These are phyloP conservation scores for Flaveria linearis DNA, from an alignment of 129 eudicot genomes.

Conservation along the genomic window DNA sequence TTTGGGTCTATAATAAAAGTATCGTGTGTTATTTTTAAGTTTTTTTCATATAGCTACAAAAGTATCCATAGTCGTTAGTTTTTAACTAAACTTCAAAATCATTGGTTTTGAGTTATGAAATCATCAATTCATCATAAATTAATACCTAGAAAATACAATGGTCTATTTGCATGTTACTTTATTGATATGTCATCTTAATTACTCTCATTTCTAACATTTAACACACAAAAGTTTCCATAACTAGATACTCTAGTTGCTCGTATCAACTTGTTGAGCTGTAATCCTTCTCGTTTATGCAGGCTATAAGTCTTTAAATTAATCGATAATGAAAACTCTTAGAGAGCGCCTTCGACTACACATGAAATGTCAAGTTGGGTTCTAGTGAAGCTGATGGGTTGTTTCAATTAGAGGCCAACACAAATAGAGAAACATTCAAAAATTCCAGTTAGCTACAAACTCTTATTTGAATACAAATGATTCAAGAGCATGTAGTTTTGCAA, in stretches of 20 bases:
- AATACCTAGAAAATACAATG: background rate
- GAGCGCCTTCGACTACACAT: constrained; percentile 7
- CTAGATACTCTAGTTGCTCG: too few relatives aligned
- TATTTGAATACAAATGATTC: constrained; percentile 50
- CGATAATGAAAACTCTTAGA: constrained; percentile 23
- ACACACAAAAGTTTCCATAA: too few relatives aligned
- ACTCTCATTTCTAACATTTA: too few relatives aligned
- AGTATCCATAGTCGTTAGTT: constrained; percentile 61
- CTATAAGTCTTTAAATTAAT: constrained; percentile 53
- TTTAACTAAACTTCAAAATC: background rate
- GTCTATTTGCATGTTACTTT: too few relatives aligned
- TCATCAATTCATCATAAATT: background rate
- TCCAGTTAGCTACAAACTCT: constrained; percentile 45
- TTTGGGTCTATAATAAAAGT: constrained; percentile 74
- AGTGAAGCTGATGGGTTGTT: constrained; percentile 79
- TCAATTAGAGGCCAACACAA: constrained; percentile 74
- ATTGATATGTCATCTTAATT: too few relatives aligned
- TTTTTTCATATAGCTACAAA: constrained; percentile 70
- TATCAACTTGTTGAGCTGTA: too few relatives aligned
- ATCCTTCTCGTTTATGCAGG: constrained; percentile 41
- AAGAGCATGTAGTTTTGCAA: background rate
- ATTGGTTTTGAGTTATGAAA: background rate
- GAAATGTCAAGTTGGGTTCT: constrained; percentile 44
- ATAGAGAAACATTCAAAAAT: constrained; percentile 52
- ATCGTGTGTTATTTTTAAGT: constrained; percentile 71